Percentiles rank a stretch among this genome's conserved stretches.
These are phyloP conservation scores for Lenwebbia sp. DNA, from an alignment of 345 rosid species.

Conservation along the genomic window DNA sequence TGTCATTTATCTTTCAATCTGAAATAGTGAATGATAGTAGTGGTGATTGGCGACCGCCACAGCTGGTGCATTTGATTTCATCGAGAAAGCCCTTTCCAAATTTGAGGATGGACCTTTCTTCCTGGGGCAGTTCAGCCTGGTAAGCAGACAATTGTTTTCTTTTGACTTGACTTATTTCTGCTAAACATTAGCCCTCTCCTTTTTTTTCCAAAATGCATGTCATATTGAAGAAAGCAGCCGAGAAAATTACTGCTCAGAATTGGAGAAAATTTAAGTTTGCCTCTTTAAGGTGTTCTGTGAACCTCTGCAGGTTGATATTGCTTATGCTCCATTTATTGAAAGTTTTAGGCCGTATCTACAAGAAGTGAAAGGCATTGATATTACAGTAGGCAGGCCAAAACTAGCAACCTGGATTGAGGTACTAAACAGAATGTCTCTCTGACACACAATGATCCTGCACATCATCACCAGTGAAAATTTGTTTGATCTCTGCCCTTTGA, in stretches of 20 bases:
- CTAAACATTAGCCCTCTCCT: not conserved
- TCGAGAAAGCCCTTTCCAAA: slow-evolving; percentile 60
- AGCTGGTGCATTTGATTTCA: slow-evolving; percentile 54
- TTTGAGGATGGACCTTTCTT: slow-evolving; percentile 73
- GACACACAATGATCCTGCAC: not conserved
- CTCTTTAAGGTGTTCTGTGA: not conserved
- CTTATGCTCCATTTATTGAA: slow-evolving; percentile 69
- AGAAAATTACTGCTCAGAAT: not conserved
- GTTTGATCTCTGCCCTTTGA: not conserved
- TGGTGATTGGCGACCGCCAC: not conserved
- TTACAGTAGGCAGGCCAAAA: slow-evolving; percentile 59
- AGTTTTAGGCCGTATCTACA: slow-evolving; percentile 34
- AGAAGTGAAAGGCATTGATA: slow-evolving; percentile 46
- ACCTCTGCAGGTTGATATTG: slow-evolving; percentile 56
- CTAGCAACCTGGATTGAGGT: slow-evolving; percentile 78
- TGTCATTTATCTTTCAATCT: not conserved
- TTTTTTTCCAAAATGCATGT: not conserved
- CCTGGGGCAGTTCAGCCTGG: slow-evolving; percentile 67
- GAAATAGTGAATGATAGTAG: not conserved
- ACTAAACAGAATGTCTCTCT: not conserved
- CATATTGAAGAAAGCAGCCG: not conserved
- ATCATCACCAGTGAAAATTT: not conserved
- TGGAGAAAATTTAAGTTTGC: not conserved
- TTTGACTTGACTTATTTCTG: not conserved
- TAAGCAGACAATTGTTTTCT: slow-evolving; percentile 2